phyloP scores from a whole-genome alignment of 371 early-diverging fungal genomes.

The Mucor velutinosus region DNA sequence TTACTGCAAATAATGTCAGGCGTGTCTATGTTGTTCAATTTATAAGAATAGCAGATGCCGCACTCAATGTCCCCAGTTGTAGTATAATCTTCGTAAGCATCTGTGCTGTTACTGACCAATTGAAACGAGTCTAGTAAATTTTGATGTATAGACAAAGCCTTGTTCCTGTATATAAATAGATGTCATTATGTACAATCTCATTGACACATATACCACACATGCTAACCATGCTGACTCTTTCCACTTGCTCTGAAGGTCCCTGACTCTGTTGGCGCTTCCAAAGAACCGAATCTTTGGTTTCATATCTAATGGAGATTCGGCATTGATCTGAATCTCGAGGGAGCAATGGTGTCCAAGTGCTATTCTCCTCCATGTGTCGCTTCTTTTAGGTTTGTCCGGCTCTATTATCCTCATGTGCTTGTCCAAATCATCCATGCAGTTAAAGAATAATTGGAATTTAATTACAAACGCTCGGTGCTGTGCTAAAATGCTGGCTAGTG shows the following conservation, averaged over 20 bases:
- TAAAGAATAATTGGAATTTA: constrained; percentile 32
- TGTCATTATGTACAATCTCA: neutral
- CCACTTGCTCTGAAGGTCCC: constrained; percentile 30
- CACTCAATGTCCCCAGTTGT: constrained; percentile 38
- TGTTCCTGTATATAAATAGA: constrained; percentile 9
- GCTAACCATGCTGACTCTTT: constrained; percentile 16
- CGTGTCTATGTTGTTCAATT: constrained; percentile 26
- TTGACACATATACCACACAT: neutral
- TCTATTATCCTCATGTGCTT: constrained; percentile 39
- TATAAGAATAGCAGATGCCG: constrained; percentile 49
- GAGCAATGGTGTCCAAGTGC: constrained; percentile 50
- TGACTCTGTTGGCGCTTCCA: constrained; percentile 39
- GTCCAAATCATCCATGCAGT: constrained; percentile 48
- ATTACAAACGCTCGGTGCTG: constrained; percentile 17
- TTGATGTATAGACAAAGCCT: neutral
- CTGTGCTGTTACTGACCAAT: constrained; percentile 1
- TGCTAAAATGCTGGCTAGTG: constrained; percentile 3
- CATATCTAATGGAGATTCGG: constrained; percentile 17
- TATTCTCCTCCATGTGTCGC: constrained; percentile 42
- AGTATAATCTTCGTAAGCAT: constrained; percentile 8
- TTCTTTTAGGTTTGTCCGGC: constrained; percentile 37
- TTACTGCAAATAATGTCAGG: constrained; percentile 39
- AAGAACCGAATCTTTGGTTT: constrained; percentile 38
- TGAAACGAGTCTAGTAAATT: constrained; percentile 10
- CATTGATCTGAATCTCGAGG: constrained; percentile 37